Conservation (phyloP, 768 basidiomycete species). For the Leccinum uliginosum region DNA sequence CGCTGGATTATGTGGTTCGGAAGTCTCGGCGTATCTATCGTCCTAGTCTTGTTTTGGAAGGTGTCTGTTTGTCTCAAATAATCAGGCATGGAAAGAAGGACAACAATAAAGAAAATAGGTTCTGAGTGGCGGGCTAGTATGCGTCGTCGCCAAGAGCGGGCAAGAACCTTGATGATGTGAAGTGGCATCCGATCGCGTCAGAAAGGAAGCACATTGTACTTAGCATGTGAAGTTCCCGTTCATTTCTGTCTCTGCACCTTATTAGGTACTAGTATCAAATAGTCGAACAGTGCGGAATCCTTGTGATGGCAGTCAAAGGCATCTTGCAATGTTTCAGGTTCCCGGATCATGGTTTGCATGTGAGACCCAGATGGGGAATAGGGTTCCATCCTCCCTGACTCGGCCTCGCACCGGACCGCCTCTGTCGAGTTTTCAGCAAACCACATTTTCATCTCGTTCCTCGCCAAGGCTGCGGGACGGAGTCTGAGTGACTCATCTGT, state of each 20-base stretch:
- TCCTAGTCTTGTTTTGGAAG: neutral
- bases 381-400: neutral
- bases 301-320: neutral
- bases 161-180: neutral
- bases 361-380: neutral
- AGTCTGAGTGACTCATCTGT: neutral
- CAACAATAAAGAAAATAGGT: neutral
- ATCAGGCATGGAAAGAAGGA: neutral
- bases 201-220: neutral
- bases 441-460: neutral
- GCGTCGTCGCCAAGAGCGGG: slow-evolving; percentile 3
- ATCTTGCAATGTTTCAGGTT: neutral
- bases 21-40: neutral
- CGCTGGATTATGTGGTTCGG: too few relatives aligned
- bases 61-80: neutral
- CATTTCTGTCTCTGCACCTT: neutral
- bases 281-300: neutral
- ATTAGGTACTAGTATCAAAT: neutral
- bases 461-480: neutral
- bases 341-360: neutral
- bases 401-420: neutral
- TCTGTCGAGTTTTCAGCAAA: neutral
- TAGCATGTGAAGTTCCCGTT: neutral
- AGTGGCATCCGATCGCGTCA: slow-evolving; percentile 6
- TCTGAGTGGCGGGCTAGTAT: neutral